Evolutionary conservation across 768 basidiomycete species (phyloP), one percentile per base, ranked within the genome.

Genomic region (Pleurotus platypus): DNA sequence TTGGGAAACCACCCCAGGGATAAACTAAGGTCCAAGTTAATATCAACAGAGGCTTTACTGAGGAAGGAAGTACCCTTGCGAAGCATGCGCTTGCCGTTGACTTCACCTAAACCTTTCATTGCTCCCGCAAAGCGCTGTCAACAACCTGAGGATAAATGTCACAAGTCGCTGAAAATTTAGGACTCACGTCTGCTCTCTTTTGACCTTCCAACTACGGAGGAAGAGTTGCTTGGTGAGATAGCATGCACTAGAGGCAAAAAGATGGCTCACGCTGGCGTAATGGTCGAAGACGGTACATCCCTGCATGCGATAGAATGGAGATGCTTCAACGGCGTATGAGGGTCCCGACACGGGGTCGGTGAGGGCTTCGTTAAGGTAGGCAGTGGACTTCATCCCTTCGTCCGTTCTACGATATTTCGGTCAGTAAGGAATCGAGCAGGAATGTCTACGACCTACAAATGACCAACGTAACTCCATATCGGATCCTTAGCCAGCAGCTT

Each of bases 1-100:
- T 7, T 12, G 64, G 57, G 4, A 74, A 60, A n/a, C 62, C 45
- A 0, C 60, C 63, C 77, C 75, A 79, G 5, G 72, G 67, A 50
- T 67, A 76, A 0, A 63, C 75, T 76, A 43, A 50, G 13, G 5
- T 49, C 16, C 0, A 2, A 42, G 45, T 12, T 22, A 46, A 46
- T n/a, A 38, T n/a, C 20, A 40, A 9, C 8, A 15, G 15, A 11
- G 12, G 18, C 37, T 12, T 8, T 11, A 11, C 13, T 27, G 0
- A 46, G 26, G 9, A 20, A 9, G 38, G 20, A 53, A 16, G 13
- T 39, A 35, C 72, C 73, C 63, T 50, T 67, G 55, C 5, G 71
- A 13, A 74, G 62, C 16, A 68, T 66, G 6, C 60, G 55, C 2
- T 69, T 67, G 13, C 61, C 66, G n/a, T 63, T 72, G 1, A 63